Evolutionary conservation across 441 rosid genomes (phyloP), one percentile per base, ranked within the genome.

Genomic region (Mallotus repandus): DNA sequence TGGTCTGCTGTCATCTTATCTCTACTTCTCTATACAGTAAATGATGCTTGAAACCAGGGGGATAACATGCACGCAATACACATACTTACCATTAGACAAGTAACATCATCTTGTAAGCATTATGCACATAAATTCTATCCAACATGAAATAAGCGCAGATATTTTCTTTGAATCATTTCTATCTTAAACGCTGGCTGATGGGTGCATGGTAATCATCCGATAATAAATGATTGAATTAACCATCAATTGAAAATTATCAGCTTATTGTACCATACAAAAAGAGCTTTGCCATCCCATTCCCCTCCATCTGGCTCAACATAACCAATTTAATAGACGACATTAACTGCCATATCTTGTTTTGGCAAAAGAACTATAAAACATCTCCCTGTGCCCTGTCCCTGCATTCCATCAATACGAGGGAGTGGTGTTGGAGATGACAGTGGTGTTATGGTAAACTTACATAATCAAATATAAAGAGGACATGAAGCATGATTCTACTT

Each of bases 401-500:
- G 49, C 48, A 10, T 61, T 50, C 46, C 58, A 38, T 72, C 63
- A 12, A 50, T 54, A 32, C 5, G 62, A 13, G 22, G 49, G 13
- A 7, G 60, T 1, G 35, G 9, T 11, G 13, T 13, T 4, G 46
- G 65, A 21, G 53, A 56, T 49, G 22, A 25, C 41, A 19, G 22
- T 38, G 68, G 48, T 19, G 49, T 35, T 18, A 21, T 13, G 54
- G 43, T 41, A 53, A 21, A 50, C 11, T 56, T 43, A 56, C 38
- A 56, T 50, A 21, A 57, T 43, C 7, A 32, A 43, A 22, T 18
- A 50, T 16, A 35, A 41, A 71, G 32, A 52, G 69, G 35, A 53
- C 58, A 32, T 52, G 54, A 63, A 35, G 57, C 64, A 32, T 52
- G 50, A 72, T 50, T 63, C 55, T 7, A 22, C 53, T 63, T 46